Evolutionary conservation across 1,284 basidiomycete species (phyloP).

Genomic region (Cryptococcus sp.): DNA sequence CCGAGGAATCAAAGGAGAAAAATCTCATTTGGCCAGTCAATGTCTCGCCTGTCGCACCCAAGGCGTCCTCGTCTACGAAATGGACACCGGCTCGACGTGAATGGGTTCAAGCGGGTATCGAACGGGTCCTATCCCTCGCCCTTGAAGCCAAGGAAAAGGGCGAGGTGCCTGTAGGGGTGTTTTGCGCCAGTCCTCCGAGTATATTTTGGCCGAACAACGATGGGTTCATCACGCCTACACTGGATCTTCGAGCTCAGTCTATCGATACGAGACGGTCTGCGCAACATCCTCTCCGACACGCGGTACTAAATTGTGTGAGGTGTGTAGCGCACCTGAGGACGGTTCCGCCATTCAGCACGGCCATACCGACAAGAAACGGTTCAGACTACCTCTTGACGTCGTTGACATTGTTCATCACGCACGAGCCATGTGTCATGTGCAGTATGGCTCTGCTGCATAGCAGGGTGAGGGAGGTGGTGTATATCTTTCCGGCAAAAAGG

Average conservation of each 20-base stretch:
- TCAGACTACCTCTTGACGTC: conserved; percentile 79
- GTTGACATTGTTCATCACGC: conserved; percentile 74
- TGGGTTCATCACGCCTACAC: conserved; percentile 52
- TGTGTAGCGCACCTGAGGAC: conserved; percentile 50
- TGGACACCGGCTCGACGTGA: conserved; percentile 62
- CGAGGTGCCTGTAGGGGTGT: conserved; percentile 72
- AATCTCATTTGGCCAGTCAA: conserved; percentile 73
- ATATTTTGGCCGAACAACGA: conserved; percentile 42
- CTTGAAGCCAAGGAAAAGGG: conserved; percentile 49
- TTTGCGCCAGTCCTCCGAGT: conserved; percentile 61
- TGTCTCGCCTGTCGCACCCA: conserved; percentile 63
- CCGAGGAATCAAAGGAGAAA: conserved; percentile 61
- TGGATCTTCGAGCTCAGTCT: conserved; percentile 46
- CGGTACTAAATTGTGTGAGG: conserved; percentile 69
- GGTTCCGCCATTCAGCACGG: conserved; percentile 44
- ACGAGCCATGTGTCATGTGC: conserved; percentile 95
- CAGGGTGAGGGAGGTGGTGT: conserved; percentile 76
- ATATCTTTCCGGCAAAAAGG: conserved; percentile 52
- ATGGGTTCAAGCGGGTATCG: conserved; percentile 70
- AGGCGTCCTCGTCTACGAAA: conserved; percentile 51
- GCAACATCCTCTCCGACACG: conserved; percentile 72
- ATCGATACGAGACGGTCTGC: conserved; percentile 64
- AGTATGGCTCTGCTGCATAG: conserved; percentile 89
- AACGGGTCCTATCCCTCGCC: conserved; percentile 53
- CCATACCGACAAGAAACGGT: conserved; percentile 53